These are phyloP conservation scores for Aaosphaeria pasadenensis DNA, from an alignment of 2,329 filamentous ascomycete genomes.

Conservation along the genomic window DNA sequence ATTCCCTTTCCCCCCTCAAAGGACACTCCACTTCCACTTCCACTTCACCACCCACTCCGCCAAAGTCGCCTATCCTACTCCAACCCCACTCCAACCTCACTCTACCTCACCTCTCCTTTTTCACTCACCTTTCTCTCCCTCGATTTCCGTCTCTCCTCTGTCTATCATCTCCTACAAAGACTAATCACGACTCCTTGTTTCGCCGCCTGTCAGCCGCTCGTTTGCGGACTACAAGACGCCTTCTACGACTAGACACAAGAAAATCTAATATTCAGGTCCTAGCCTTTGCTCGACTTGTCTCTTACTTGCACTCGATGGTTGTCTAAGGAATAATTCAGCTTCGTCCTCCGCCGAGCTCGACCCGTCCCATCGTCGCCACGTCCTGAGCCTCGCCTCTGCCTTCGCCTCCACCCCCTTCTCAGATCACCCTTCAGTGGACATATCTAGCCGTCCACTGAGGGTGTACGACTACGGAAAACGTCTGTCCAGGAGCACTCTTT, in stretches of 20 bases:
- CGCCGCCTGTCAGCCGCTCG: conserved; percentile 14
- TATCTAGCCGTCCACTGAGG: conserved; percentile 4
- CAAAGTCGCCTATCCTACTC: not conserved
- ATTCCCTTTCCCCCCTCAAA: not conserved
- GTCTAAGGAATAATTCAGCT: no score
- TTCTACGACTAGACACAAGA: no score
- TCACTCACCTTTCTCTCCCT: not conserved
- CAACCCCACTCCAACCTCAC: not conserved
- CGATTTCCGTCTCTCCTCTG: not conserved
- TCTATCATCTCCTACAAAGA: not conserved
- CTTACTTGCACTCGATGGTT: no score
- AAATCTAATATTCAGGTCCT: no score
- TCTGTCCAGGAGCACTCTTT: no score
- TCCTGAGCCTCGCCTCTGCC: conserved; percentile 13
- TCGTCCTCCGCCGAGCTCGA: not conserved
- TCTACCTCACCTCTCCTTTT: not conserved
- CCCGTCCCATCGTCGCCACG: conserved; percentile 10
- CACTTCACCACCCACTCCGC: not conserved
- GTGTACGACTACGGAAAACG: not conserved
- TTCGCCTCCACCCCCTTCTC: conserved; percentile 6
- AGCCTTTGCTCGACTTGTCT: no score
- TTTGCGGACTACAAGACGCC: no score
- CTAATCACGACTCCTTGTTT: conserved; percentile 7
- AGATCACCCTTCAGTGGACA: conserved; percentile 8
- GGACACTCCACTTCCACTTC: not conserved